These are phyloP conservation scores for Trichosporon sp. DNA, from an alignment of 1,284 basidiomycete genomes.

Conservation along the genomic window DNA sequence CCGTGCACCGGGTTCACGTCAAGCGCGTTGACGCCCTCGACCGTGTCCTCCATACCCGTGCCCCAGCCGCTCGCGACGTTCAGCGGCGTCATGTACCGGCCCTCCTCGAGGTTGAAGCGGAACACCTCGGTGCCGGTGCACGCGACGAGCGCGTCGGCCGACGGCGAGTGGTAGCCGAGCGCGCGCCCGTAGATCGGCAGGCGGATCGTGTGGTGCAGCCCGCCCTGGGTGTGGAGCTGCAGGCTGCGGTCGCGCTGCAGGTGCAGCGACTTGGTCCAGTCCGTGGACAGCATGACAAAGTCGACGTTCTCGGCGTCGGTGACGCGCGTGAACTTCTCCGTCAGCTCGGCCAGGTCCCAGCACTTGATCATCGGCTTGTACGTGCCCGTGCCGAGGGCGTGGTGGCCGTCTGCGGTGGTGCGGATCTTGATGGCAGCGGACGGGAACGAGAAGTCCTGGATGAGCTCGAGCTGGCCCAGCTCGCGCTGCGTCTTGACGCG, in stretches of 20 bases:
- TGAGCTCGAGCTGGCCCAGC: slow-evolving; percentile 64
- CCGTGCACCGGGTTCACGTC: slow-evolving; percentile 95
- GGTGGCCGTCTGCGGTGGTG: slow-evolving; percentile 84
- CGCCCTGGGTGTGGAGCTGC: slow-evolving; percentile 90
- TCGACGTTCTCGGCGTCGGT: slow-evolving; percentile 97
- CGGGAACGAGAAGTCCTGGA: slow-evolving; percentile 95
- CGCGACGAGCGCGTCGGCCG: slow-evolving; percentile 71
- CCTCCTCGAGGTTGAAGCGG: slow-evolving; percentile 92
- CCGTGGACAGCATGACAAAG: slow-evolving; percentile 90
- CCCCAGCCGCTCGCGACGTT: slow-evolving; percentile 56
- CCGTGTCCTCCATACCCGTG: slow-evolving; percentile 53
- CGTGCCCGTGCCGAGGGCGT: slow-evolving; percentile 89
- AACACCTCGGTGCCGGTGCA: slow-evolving; percentile 81
- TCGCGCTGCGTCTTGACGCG: slow-evolving; percentile 46
- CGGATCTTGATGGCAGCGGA: slow-evolving; percentile 90
- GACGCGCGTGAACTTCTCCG: slow-evolving; percentile 93
- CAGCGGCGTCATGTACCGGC: slow-evolving; percentile 81
- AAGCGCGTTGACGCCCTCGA: slow-evolving; percentile 78
- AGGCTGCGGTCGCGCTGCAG: slow-evolving; percentile 93
- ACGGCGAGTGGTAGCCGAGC: slow-evolving; percentile 82
- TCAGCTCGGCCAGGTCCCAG: slow-evolving; percentile 90
- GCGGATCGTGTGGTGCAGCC: slow-evolving; percentile 84
- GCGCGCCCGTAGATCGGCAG: slow-evolving; percentile 92
- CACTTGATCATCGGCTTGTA: slow-evolving; percentile 98
- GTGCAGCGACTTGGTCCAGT: slow-evolving; percentile 99